These are phyloP conservation scores for Stropharia rugosoannulata DNA, from an alignment of 768 basidiomycete genomes.

Conservation along the genomic window DNA sequence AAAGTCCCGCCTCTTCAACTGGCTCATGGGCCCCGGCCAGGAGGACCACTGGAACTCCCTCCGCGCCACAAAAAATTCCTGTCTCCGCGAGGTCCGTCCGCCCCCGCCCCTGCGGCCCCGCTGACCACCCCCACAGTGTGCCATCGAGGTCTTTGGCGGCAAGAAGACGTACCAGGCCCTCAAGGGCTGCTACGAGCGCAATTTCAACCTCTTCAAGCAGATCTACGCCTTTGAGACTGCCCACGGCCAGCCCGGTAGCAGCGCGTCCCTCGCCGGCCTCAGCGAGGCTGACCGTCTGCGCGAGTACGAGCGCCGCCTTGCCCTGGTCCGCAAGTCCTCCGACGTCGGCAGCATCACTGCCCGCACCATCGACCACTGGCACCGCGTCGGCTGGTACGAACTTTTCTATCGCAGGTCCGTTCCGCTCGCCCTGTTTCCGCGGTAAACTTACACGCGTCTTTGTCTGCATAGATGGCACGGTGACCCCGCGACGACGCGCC, in stretches of 20 bases:
- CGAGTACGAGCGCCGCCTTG: conserved; percentile 72
- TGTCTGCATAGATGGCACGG: conserved; percentile 54
- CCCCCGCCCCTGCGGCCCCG: conserved; percentile 1
- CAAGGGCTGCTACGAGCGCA: conserved; percentile 84
- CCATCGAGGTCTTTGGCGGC: conserved; percentile 64
- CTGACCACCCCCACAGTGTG: conserved; percentile 48
- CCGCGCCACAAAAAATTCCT: conserved; percentile 79
- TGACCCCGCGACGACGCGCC: conserved; percentile 59
- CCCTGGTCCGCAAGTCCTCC: conserved; percentile 61
- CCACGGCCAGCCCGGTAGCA: conserved; percentile 32
- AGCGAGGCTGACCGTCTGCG: conserved; percentile 64
- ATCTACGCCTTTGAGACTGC: conserved; percentile 71
- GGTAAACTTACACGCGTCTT: conserved; percentile 6
- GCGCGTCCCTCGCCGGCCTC: conserved; percentile 36
- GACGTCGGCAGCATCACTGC: conserved; percentile 75
- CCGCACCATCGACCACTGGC: conserved; percentile 79
- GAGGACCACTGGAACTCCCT: conserved; percentile 81
- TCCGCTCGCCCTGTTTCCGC: not conserved
- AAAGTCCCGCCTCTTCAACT: conserved; percentile 73
- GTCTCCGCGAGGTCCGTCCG: conserved; percentile 66
- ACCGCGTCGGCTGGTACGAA: conserved; percentile 72
- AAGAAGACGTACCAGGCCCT: conserved; percentile 84
- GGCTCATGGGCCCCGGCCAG: conserved; percentile 71
- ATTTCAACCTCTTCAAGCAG: conserved; percentile 83
- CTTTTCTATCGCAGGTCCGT: conserved; percentile 67